Evolutionary conservation across 441 rosid species (phyloP).

Genomic region (Breynia disticha): DNA sequence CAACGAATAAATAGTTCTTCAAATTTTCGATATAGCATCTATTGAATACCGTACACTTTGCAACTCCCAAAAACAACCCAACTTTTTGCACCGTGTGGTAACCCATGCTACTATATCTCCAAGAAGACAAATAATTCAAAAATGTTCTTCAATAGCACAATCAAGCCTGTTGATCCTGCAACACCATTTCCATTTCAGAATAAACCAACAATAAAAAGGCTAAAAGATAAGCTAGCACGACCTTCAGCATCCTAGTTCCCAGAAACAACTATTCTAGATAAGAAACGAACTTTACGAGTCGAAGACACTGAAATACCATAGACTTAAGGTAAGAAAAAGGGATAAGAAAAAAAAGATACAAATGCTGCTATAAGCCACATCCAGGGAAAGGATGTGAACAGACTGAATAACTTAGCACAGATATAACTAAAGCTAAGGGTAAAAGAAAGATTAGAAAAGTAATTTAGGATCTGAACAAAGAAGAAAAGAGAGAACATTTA

Average conservation of each 20-base stretch:
- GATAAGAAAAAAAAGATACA: background rate
- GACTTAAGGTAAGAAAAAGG: background rate
- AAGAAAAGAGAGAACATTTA: constrained; percentile 7
- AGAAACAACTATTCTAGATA: constrained; percentile 13
- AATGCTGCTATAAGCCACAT: background rate
- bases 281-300: background rate
- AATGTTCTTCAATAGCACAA: constrained; percentile 30
- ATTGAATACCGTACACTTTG: constrained; percentile 19
- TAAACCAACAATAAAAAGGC: constrained; percentile 14
- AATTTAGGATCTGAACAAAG: no score
- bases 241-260: constrained; percentile 26
- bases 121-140: constrained; percentile 30
- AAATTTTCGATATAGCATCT: constrained; percentile 19
- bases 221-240: constrained; percentile 23
- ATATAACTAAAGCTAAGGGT: background rate
- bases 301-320: background rate
- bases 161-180: constrained; percentile 39
- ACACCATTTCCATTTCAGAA: constrained; percentile 37
- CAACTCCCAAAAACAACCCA: constrained; percentile 14
- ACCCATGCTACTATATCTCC: constrained; percentile 24
- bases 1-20: constrained; percentile 13
- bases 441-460: no score
- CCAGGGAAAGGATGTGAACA: background rate
- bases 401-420: background rate
- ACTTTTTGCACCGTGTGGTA: constrained; percentile 14